phyloP scores from a whole-genome alignment of 2,329 filamentous ascomycete species.

The Chalara sp. region DNA sequence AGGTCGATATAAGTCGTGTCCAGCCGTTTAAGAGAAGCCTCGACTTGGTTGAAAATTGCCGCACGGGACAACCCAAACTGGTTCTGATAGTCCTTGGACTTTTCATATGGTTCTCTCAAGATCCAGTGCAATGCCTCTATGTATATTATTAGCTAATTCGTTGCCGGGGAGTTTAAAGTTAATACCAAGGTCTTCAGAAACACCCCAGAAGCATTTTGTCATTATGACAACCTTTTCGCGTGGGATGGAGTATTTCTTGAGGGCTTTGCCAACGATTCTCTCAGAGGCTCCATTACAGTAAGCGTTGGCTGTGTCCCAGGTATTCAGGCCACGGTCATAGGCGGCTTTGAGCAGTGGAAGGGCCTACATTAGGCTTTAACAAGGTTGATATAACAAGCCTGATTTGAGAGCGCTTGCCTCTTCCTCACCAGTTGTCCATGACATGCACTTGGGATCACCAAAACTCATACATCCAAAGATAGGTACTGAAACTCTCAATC shows the following conservation, averaged over 20 bases:
- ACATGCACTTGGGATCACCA: constrained; percentile 42
- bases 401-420: constrained; percentile 7
- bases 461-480: constrained; percentile 61
- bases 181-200: constrained; percentile 35
- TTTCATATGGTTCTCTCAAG: constrained; percentile 33
- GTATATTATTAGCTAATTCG: no score
- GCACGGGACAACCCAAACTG: constrained; percentile 45
- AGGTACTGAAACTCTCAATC: constrained; percentile 55
- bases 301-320: constrained; percentile 47
- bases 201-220: constrained; percentile 46
- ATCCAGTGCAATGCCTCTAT: constrained; percentile 11
- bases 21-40: constrained; percentile 47
- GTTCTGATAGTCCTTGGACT: constrained; percentile 2
- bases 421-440: constrained; percentile 51
- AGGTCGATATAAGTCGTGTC: constrained; percentile 50
- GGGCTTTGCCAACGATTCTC: constrained; percentile 48
- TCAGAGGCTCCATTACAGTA: constrained; percentile 52
- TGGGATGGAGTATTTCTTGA: constrained; percentile 51
- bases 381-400: no score
- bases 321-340: constrained; percentile 57
- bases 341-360: no score
- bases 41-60: constrained; percentile 59
- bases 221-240: constrained; percentile 51
- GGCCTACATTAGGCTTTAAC: no score
- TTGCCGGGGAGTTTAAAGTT: no score